Base-by-base conservation (phyloP, 2,329 filamentous ascomycete genomes). In the Trichoderma semiorbis region DNA sequence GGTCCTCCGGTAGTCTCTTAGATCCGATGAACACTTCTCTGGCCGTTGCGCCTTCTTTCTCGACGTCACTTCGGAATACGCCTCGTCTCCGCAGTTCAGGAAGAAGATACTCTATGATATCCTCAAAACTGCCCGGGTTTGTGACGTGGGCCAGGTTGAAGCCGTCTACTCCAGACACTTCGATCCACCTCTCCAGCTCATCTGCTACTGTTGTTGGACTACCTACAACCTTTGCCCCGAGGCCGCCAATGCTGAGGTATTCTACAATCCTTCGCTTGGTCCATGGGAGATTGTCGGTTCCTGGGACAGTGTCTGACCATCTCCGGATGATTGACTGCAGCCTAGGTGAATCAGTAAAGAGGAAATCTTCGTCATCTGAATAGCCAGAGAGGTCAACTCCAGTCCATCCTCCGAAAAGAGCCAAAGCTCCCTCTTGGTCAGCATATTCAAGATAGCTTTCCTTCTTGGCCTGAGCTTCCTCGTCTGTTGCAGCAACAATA, bases 91-190 rank as follows among this genome's bases (percentile, higher is more conserved):
- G 84, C n/a, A 92, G 79, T 75, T 91, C 90, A 0, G 90, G 90
- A 3, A 92, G 77, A 16, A 92, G 79, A 7, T 89, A 81, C 36
- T 91, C 87, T 58, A 89, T 85, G 10, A 92, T 86, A 74, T 92
- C 89, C 69, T 88, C 85, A 79, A 91, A 92, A 26, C 66, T 86
- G 0, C 85, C 85, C 1, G 85, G 85, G 7, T 83, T 86, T 1
- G 84, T 85, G 16, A 85, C 83, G 77, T 86, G 85, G 7, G 78
- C 81, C 26, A 87, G 73, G 72, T 78, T 76, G 73, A 80, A 76
- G 79, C 84, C 78, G 50, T 78, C 78, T 8, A 78, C 66, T 43
- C 77, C 78, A 5, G 75, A 77, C 60, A 78, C 75, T 3, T 78
- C 75, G 10, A 85, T 75, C 84, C 84, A 87, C 3, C 80, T 77